Percentiles rank a stretch among this genome's conserved stretches.
Evolutionary conservation across 331 rosid genomes (phyloP).

Genomic region (Spiraea crenata): DNA sequence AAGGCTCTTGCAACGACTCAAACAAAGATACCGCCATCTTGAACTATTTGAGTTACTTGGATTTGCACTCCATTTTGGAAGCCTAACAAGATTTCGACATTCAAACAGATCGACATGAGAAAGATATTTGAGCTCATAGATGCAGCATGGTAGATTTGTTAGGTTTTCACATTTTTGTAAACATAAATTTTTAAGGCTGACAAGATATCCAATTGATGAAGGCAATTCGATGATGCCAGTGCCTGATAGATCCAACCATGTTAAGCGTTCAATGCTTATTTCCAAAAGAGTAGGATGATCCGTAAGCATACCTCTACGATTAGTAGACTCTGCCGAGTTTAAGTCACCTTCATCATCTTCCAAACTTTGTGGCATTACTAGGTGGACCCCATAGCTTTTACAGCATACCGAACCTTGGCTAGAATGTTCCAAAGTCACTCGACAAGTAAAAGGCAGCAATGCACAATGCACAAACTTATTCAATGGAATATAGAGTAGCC

Average conservation of each 20-base stretch:
- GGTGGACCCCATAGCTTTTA: conserved; percentile 1
- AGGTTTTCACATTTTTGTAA: not conserved
- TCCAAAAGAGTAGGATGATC: no score
- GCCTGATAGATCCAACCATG: no score
- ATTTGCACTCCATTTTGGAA: not conserved
- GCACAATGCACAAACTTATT: not conserved
- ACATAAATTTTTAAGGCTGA: not conserved
- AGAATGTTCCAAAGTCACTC: not conserved
- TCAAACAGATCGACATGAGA: not conserved
- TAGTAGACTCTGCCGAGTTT: no score
- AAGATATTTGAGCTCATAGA: not conserved
- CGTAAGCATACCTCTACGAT: no score
- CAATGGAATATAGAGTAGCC: not conserved
- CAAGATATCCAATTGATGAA: not conserved
- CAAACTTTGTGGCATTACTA: not conserved
- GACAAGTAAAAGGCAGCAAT: not conserved
- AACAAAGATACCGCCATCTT: not conserved
- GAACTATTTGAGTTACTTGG: not conserved
- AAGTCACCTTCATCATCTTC: not conserved
- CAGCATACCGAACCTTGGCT: not conserved
- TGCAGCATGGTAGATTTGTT: not conserved
- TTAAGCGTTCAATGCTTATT: no score
- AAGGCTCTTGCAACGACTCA: not conserved
- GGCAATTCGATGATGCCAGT: not conserved
- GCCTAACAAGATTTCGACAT: not conserved